A percentile compares a stretch with the other conserved stretches of the same genome.
These are phyloP conservation scores for Fistulinella prunicolor DNA, from an alignment of 768 basidiomycete genomes.

Conservation along the genomic window DNA sequence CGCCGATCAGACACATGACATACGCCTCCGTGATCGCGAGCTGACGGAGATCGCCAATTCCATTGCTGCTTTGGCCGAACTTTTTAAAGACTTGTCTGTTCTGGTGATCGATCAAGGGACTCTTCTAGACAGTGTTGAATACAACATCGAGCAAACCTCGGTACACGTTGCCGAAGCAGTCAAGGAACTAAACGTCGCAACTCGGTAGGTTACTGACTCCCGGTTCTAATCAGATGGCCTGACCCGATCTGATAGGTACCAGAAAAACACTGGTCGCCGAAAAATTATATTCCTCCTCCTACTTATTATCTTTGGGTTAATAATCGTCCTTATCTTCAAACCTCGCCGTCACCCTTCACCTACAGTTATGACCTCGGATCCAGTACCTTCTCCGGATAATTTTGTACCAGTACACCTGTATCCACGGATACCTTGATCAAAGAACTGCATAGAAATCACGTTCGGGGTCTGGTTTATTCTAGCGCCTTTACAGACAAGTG, in stretches of 20 bases:
- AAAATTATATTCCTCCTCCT: constrained; percentile 91
- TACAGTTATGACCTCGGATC: constrained; percentile 27
- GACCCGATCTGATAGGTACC: constrained; percentile 57
- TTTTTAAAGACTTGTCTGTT: constrained; percentile 92
- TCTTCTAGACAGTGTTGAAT: constrained; percentile 93
- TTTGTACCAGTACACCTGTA: constrained; percentile 31
- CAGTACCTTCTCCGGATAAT: constrained; percentile 25
- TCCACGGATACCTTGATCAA: constrained; percentile 31
- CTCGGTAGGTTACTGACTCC: constrained; percentile 49
- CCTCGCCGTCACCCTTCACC: constrained; percentile 56
- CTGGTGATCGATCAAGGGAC: constrained; percentile 99
- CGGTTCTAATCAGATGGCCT: neutral
- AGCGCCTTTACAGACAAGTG: constrained; percentile 3
- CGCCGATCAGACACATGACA: constrained; percentile 37
- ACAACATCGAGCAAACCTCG: constrained; percentile 93
- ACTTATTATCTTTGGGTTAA: constrained; percentile 83
- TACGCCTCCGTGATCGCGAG: constrained; percentile 59
- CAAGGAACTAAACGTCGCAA: constrained; percentile 78
- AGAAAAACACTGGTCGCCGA: constrained; percentile 89
- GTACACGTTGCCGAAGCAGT: constrained; percentile 80
- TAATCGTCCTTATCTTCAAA: constrained; percentile 90
- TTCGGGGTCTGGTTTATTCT: constrained; percentile 8
- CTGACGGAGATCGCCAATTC: constrained; percentile 88
- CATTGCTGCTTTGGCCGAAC: constrained; percentile 86
- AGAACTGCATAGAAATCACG: constrained; percentile 15